Evolutionary conservation across 805 yeast species (phyloP), one percentile per base, ranked within the genome.

Genomic region (Maudiozyma pseudohumilis): DNA sequence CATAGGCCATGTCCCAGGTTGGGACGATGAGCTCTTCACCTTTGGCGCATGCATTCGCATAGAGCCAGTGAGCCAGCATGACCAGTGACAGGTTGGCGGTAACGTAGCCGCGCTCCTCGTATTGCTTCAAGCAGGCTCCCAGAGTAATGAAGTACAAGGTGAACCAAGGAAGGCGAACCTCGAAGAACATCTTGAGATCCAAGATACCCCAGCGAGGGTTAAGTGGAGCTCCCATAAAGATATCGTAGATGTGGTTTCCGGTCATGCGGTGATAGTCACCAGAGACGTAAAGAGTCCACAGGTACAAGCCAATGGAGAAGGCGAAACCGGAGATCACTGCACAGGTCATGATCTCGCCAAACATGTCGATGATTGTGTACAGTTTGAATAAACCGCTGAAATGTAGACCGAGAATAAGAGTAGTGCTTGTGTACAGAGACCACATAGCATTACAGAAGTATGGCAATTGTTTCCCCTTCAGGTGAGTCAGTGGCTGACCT

Each of bases 1-100:
- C 98, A 63, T 89, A 89, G 23, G 95, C 96, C 96, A 89, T 89
- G 62, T 89, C 98, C 97, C 97, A 89, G 15, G 95, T 82, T 50
- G 97, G 95, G 45, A 88, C 95, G 57, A 89, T 89, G 52, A 89
- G 69, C 60, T 89, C 97, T 65, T 89, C 98, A 50, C 96, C 97
- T 64, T 89, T 89, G 40, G 94, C 80, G 63, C 97, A 89, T 3
- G 96, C 96, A 55, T 89, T 89, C 43, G 95, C 95, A 57, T 89
- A 89, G 34, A 86, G 67, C 82, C 94, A 92, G 60, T 89, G 94
- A 12, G 94, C 96, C 42, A 81, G 65, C 46, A 84, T 61, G 29
- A 86, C 68, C 45, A 81, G 75, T 30, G 68, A 66, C 32, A 85
- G 78, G 63, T 85, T 95, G 28, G 86, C 75, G 6, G 87, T 63